A percentile compares a stretch with the other conserved stretches of the same genome.
Conservation (phyloP, 805 yeast genomes). For the Saccharomycopsis sp. region DNA sequence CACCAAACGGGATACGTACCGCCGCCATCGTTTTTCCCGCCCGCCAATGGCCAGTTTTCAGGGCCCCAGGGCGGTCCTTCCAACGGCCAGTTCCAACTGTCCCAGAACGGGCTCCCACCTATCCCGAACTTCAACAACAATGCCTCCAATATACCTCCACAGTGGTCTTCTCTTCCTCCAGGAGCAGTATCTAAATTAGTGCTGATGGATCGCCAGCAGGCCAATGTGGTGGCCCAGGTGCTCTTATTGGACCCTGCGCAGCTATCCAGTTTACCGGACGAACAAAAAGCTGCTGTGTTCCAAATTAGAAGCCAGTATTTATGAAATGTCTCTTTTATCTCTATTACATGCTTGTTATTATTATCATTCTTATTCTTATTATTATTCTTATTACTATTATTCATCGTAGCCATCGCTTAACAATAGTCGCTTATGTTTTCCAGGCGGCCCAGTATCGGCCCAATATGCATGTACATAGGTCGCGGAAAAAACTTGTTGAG, state of each 20-base stretch:
- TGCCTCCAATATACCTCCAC: conserved; percentile 9
- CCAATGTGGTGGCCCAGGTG: conserved; percentile 16
- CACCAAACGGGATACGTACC: background rate
- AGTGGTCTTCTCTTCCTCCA: conserved; percentile 14
- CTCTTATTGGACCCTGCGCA: conserved; percentile 9
- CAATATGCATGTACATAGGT: background rate
- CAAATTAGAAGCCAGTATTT: conserved; percentile 15
- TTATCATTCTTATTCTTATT: background rate
- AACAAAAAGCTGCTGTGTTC: conserved; percentile 13
- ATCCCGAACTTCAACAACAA: background rate
- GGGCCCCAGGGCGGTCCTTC: background rate
- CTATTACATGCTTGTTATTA: background rate
- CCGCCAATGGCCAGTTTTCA: background rate
- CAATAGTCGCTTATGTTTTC: no score
- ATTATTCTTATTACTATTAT: no score
- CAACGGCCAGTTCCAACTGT: background rate
- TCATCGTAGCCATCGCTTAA: no score
- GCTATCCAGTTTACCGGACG: conserved; percentile 10
- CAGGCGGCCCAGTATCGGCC: background rate
- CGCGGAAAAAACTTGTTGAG: background rate
- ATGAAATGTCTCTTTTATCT: background rate
- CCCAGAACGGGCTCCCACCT: background rate
- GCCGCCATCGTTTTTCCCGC: background rate
- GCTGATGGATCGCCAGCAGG: conserved; percentile 13
- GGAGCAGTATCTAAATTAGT: conserved; percentile 7